Base-by-base conservation (phyloP, 2,329 filamentous ascomycete genomes). In the Didymellaceae sp. region DNA sequence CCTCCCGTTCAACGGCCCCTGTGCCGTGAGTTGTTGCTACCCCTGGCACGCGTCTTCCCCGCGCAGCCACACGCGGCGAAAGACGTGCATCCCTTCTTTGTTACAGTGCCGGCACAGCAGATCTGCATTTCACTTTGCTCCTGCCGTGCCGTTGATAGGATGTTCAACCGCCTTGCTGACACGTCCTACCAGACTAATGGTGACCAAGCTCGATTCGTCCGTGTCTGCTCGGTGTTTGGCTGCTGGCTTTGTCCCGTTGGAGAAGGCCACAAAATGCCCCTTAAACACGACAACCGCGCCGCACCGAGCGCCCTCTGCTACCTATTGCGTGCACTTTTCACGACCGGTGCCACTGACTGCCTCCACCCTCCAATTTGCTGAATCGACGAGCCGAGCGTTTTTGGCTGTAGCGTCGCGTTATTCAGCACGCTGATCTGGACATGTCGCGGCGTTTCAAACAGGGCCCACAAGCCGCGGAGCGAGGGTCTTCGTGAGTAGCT, bases 151-250 rank as follows among this genome's bases (percentile, higher is more conserved):
- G 42, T 42, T 30, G 45, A 56, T 45, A 55, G 52, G 52, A 45
- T 42, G 25, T 24, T 33, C 39, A 39, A 30, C 34, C 42, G 59
- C 54, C 49, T 59, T 59, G 60, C 60, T 63, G 55, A 65, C 60
- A 63, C 39, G 62, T 46, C 42, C 43, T 28, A 45, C 37, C 46
- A 46, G 47, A 55, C 60, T 63, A 60, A 55, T 20, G 10, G 42
- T 38, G 42, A 42, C 48, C 48, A 52, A 25, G 25, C 42, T 52
- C 42, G n/a, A 52, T 45, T 45, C 37, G 48, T 46, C 31, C 31
- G 32, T 31, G 42, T 52, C 18, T 45, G 31, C 37, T 42, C 41
- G 35, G 35, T 41, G 35, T 35, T 41, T 32, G 32, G 7, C 10
- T 13, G 26, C 26, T 28, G 26, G 31, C 43, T 38, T 52, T 42